Base-by-base conservation (phyloP, 2,329 filamentous ascomycete species). In the Ramichloridium luteum region DNA sequence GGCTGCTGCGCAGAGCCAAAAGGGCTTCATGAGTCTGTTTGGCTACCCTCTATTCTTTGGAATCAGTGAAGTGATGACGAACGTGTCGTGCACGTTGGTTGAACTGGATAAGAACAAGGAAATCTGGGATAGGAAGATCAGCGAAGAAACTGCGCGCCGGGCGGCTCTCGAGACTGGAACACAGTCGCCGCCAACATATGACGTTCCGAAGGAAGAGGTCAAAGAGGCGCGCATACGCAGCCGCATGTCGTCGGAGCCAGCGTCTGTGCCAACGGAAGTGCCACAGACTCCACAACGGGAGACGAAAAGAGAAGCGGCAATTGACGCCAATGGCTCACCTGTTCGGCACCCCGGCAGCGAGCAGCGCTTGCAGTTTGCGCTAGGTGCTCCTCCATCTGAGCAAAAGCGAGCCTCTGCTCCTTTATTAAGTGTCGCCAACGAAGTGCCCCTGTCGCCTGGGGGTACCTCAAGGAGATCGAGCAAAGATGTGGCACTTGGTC, bases 21-120 rank as follows among this genome's bases (percentile, higher is more conserved):
- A 94, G 33, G 80, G 83, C 14, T 98, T 98, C 59, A 94, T 96
- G 82, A 90, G 84, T 43, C 72, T 94, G 47, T 96, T 96, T 55
- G 90, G 88, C 11, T 74, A 86, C 29, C 90, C 90, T 1, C 68
- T 98, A 0, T 98, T 98, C 52, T 76, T 85, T 51, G 82, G 80
- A 5, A 78, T 96, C 5, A 76, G 82, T 16, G 81, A 92, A 46
- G 72, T 96, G 20, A 70, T 96, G 49, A 86, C 90, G 2, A 73
- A 72, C 13, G 82, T 96, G 74, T 65, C 68, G 30, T 94, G 92
- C 56, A 82, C 79, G 9, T 77, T 92, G 9, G 72, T 80, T 15
- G 84, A 93, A 56, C 76, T 96, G 14, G 67, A 80, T 30, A 62
- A 62, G 36, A 96, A 96, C 56, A 81, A 79, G 54, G 58, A 60